These are phyloP conservation scores for Fistulifera pelliculosa DNA, from an alignment of 108 stramenopile species.

Conservation along the genomic window DNA sequence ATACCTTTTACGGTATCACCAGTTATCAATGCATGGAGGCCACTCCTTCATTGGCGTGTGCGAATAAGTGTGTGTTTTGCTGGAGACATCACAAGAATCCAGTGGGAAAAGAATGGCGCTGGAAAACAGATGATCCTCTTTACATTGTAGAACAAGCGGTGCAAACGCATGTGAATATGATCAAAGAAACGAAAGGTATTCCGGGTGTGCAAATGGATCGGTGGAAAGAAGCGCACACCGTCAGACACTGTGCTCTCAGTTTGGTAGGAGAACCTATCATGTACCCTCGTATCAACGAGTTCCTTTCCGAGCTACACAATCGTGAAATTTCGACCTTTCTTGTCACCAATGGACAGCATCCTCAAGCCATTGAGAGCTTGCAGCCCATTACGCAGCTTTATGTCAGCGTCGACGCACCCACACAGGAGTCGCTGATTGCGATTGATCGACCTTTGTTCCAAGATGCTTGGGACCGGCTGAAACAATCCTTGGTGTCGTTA, in stretches of 20 bases:
- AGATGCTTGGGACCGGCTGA: slow-evolving; percentile 94
- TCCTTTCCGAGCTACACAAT: slow-evolving; percentile 79
- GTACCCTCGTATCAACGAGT: slow-evolving; percentile 92
- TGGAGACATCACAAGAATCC: slow-evolving; percentile 99
- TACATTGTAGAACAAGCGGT: slow-evolving; percentile 88
- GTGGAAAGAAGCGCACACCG: slow-evolving; percentile 89
- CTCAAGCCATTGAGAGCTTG: slow-evolving; percentile 76
- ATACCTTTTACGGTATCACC: slow-evolving; percentile 95
- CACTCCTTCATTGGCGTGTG: slow-evolving; percentile 90
- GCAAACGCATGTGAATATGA: slow-evolving; percentile 76
- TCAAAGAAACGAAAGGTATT: slow-evolving; percentile 90
- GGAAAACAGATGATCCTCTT: slow-evolving; percentile 91
- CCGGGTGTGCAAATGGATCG: slow-evolving; percentile 89
- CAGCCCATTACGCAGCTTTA: slow-evolving; percentile 93
- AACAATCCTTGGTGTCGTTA: slow-evolving; percentile 53
- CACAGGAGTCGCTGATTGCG: slow-evolving; percentile 81
- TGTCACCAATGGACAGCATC: slow-evolving; percentile 97
- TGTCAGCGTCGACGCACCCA: slow-evolving; percentile 91
- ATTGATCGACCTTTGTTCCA: slow-evolving; percentile 90
- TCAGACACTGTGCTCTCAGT: slow-evolving; percentile 81
- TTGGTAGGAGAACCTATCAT: slow-evolving; percentile 92
- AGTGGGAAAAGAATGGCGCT: slow-evolving; percentile 93
- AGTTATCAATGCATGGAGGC: slow-evolving; percentile 97
- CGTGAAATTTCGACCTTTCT: slow-evolving; percentile 88
- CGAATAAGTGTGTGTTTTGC: slow-evolving; percentile 98